phyloP scores from a whole-genome alignment of 1,284 basidiomycete species.

The Ustilago nuda region DNA sequence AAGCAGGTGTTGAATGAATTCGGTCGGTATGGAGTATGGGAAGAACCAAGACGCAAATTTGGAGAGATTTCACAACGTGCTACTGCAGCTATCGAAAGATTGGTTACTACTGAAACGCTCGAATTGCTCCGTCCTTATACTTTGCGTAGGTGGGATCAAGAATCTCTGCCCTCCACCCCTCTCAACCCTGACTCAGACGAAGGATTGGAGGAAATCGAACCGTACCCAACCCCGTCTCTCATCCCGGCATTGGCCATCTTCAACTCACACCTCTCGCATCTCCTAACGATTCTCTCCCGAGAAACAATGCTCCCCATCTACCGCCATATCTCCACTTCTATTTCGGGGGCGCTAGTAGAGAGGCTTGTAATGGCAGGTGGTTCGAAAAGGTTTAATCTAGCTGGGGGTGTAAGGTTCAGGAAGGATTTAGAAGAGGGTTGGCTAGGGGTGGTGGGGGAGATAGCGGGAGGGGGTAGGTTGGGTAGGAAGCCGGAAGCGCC shows the following conservation, averaged over 20 bases:
- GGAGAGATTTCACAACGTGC: slow-evolving; percentile 45
- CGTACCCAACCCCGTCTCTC: slow-evolving; percentile 53
- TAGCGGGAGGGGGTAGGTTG: slow-evolving; percentile 11
- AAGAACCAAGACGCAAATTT: slow-evolving; percentile 49
- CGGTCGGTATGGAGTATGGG: slow-evolving; percentile 57
- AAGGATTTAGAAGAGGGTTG: slow-evolving; percentile 57
- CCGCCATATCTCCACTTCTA: slow-evolving; percentile 35
- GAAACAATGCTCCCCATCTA: slow-evolving; percentile 53
- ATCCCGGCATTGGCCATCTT: slow-evolving; percentile 59
- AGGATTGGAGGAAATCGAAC: slow-evolving; percentile 14
- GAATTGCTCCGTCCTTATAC: slow-evolving; percentile 53
- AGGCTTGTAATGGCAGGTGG: slow-evolving; percentile 59
- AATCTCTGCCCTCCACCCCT: background rate
- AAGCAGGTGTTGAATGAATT: slow-evolving; percentile 31
- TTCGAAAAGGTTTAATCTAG: slow-evolving; percentile 25
- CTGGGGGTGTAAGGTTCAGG: slow-evolving; percentile 37
- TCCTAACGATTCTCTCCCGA: slow-evolving; percentile 51
- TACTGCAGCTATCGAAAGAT: slow-evolving; percentile 39
- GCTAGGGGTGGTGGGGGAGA: slow-evolving; percentile 53
- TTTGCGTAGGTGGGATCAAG: slow-evolving; percentile 48
- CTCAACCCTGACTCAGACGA: background rate
- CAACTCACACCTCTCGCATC: slow-evolving; percentile 54
- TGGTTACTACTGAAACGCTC: slow-evolving; percentile 57
- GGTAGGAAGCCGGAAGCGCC: slow-evolving; percentile 49
- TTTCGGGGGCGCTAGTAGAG: slow-evolving; percentile 54